Evolutionary conservation across 2,329 filamentous ascomycete species (phyloP).

Genomic region (Fusarium heterosporum): DNA sequence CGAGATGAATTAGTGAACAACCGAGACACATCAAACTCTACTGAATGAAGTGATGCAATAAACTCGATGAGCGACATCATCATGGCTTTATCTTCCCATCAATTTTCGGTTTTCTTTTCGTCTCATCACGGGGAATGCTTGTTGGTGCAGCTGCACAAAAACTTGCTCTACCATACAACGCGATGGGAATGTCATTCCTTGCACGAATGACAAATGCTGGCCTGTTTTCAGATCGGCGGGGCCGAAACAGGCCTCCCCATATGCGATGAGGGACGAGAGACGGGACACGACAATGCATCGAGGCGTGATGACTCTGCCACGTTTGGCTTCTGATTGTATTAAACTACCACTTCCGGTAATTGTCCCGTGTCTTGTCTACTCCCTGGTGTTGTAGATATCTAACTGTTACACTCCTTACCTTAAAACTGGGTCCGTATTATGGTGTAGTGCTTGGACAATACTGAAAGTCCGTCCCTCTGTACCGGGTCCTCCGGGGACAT

Average conservation of each 20-base stretch:
- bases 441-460: not conserved
- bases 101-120: not conserved
- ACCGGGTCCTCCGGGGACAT: constrained; percentile 3
- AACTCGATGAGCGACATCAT: not conserved
- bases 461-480: constrained; percentile 14
- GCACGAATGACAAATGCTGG: constrained; percentile 21
- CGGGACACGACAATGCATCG: not conserved
- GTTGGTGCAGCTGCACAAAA: constrained; percentile 7
- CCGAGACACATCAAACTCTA: constrained; percentile 11
- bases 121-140: not conserved
- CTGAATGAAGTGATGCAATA: constrained; percentile 14
- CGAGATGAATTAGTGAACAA: not conserved
- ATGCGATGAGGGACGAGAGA: not conserved
- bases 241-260: not conserved
- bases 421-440: not conserved
- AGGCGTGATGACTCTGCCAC: not conserved
- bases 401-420: not conserved
- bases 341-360: constrained; percentile 1
- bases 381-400: not conserved
- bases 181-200: constrained; percentile 1
- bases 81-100: not conserved
- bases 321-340: not conserved
- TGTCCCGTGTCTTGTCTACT: not conserved
- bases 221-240: not conserved
- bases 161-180: constrained; percentile 9